Evolutionary conservation across 768 basidiomycete genomes (phyloP), one percentile per base, ranked within the genome.

Genomic region (Hortiboletus flavorubellus): DNA sequence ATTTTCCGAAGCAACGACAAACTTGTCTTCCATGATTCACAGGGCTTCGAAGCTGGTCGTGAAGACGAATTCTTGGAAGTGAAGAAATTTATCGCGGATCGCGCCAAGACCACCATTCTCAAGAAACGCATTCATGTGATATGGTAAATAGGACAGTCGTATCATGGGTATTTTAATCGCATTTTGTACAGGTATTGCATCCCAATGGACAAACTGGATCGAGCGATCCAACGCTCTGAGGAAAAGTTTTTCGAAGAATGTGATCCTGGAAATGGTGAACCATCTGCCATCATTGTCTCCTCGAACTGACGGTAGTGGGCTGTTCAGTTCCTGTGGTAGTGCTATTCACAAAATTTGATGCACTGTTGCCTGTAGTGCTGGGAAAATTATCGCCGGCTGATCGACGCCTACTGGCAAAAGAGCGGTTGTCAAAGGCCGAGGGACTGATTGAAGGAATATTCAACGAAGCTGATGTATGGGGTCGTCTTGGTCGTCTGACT

Each of bases 291-390:
- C 6, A 4, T 3, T 15, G 37, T 18, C 9, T 21, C 6, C 18
- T 21, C 6, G 39, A 40, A 11, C 18, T 53, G 14, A 18, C 11
- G 8, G 10, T 9, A 34, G 33, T 34, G 33, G n/a, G 9, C 15
- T 18, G 2, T 7, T 21, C 21, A 53, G 51, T 46, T 31, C 51
- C 54, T 23, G 48, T 49, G 9, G 15, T 55, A 9, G 47, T 55
- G 12, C 12, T 50, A n/a, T 50, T 54, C 41, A 54, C 53, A 4
- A 54, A 54, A 29, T 54, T 48, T 18, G 46, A 54, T 40, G 53
- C 53, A 10, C 39, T 54, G 8, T 4, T 40, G 31, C 15, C 38
- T 12, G 15, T n/a, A 15, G 53, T 46, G 8, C 2, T 46, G 9
- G 31, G 39, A 16, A 47, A 26, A 15, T 8, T 53, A 14, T 1